Evolutionary conservation across 192 early-diverging fungal genomes (phyloP).

Genomic region (Gamsiella multidivaricata): DNA sequence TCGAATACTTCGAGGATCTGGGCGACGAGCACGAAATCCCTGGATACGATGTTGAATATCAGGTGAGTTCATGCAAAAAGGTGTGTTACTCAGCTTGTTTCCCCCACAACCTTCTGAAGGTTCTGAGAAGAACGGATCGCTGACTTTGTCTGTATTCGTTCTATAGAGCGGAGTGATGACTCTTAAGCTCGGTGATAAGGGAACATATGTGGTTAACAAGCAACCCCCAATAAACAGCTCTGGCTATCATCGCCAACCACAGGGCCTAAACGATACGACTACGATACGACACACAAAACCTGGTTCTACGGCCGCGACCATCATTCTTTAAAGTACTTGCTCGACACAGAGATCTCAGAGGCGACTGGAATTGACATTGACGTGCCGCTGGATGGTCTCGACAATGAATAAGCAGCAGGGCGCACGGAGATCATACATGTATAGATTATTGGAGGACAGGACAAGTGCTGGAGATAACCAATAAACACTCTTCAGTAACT

Average conservation of each 20-base stretch:
- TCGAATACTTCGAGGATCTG: conserved; percentile 79
- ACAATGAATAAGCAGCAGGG: not conserved
- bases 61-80: conserved; percentile 68
- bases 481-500: no score
- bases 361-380: conserved; percentile 56
- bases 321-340: conserved; percentile 72
- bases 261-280: conserved; percentile 91
- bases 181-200: conserved; percentile 75
- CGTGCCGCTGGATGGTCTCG: conserved; percentile 50
- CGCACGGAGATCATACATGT: not conserved
- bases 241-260: conserved; percentile 96
- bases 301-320: conserved; percentile 86
- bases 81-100: conserved; percentile 15
- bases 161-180: conserved; percentile 87
- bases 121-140: no score
- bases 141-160: no score
- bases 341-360: conserved; percentile 75
- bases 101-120: not conserved
- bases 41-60: conserved; percentile 85
- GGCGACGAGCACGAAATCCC: conserved; percentile 74
- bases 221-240: conserved; percentile 99
- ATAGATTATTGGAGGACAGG: no score
- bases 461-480: no score
- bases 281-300: conserved; percentile 58
- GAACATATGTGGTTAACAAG: conserved; percentile 97